phyloP scores from a whole-genome alignment of 2,329 filamentous ascomycete species.

The Gliomastix tumulicola region DNA sequence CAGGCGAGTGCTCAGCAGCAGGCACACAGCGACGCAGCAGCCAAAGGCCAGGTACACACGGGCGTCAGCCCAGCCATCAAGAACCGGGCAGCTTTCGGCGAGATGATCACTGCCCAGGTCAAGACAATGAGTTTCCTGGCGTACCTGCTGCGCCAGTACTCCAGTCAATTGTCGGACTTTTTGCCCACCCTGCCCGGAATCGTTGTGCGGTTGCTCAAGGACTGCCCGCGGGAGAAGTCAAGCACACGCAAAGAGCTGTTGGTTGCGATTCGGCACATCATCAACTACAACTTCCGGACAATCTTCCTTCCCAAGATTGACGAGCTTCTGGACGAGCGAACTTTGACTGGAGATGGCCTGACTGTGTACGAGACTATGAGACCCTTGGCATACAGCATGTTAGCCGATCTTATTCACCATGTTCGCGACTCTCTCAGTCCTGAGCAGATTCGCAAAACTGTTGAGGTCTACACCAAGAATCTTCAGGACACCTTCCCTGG shows the following conservation, averaged over 20 bases:
- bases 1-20: slow-evolving; percentile 91
- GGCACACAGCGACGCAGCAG: slow-evolving; percentile 78
- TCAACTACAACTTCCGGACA: slow-evolving; percentile 96
- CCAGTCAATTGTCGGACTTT: slow-evolving; percentile 82
- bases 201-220: slow-evolving; percentile 82
- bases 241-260: slow-evolving; percentile 89
- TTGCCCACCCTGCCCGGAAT: slow-evolving; percentile 79
- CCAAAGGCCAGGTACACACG: slow-evolving; percentile 76
- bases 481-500: slow-evolving; percentile 93
- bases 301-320: slow-evolving; percentile 95
- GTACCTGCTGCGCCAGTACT: slow-evolving; percentile 83
- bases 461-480: slow-evolving; percentile 95
- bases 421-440: slow-evolving; percentile 82
- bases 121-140: slow-evolving; percentile 99
- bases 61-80: slow-evolving; percentile 91
- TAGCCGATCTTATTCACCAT: slow-evolving; percentile 96
- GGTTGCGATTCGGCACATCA: slow-evolving; percentile 95
- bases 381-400: slow-evolving; percentile 94
- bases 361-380: slow-evolving; percentile 97
- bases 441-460: slow-evolving; percentile 89
- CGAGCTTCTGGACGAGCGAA: slow-evolving; percentile 87
- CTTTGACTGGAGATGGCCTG: slow-evolving; percentile 87
- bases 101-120: slow-evolving; percentile 96
- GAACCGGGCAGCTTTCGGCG: slow-evolving; percentile 88
- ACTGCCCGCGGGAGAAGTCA: slow-evolving; percentile 92